These are phyloP conservation scores for Salvia sclarea DNA, from an alignment of 305 asterid species.

Conservation along the genomic window DNA sequence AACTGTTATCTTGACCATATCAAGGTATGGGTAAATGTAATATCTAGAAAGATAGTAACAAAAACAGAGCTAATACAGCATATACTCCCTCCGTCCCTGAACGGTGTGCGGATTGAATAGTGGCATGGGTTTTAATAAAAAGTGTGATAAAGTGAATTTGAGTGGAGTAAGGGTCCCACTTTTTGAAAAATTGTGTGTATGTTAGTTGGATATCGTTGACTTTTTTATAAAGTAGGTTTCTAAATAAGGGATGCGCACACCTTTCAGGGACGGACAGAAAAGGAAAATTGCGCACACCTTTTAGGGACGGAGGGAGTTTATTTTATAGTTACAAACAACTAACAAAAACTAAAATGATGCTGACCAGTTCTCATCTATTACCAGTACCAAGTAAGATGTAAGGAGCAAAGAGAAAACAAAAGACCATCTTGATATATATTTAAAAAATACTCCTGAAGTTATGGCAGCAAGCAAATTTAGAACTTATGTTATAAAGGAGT, in stretches of 20 bases:
- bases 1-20: slow-evolving; percentile 9
- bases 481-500: neutral
- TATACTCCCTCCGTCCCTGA: too few species aligned
- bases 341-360: neutral
- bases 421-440: neutral
- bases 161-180: too few species aligned
- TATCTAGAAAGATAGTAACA: neutral
- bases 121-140: too few species aligned
- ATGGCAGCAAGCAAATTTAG: slow-evolving; percentile 14
- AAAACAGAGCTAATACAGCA: neutral
- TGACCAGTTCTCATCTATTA: neutral
- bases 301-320: too few species aligned
- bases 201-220: too few species aligned
- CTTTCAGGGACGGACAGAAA: too few species aligned
- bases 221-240: too few species aligned
- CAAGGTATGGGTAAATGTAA: neutral
- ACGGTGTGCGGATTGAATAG: too few species aligned
- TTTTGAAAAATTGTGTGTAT: too few species aligned
- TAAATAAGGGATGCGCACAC: too few species aligned
- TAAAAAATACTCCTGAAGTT: neutral
- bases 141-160: too few species aligned
- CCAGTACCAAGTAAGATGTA: neutral
- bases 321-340: neutral
- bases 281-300: too few species aligned
- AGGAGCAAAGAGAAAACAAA: neutral